These are phyloP conservation scores for Entomortierella parvispora DNA, from an alignment of 192 early-diverging fungal genomes.

Conservation along the genomic window DNA sequence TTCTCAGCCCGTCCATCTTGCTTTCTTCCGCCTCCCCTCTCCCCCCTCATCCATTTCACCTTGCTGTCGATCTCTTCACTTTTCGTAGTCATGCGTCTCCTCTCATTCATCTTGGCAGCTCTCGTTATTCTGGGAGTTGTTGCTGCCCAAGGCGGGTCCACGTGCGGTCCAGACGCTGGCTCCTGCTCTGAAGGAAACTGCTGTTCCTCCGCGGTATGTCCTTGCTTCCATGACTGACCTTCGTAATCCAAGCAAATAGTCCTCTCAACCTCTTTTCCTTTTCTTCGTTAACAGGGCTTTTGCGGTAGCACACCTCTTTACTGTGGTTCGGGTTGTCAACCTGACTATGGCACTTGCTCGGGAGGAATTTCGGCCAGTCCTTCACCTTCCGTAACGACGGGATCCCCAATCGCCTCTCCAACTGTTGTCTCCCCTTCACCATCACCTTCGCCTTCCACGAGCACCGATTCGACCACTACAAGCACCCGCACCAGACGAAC, in stretches of 20 bases:
- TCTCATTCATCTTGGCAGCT: background rate
- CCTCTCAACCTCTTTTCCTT: background rate
- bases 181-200: constrained; percentile 8
- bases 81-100: too few species aligned
- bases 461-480: background rate
- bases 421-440: background rate
- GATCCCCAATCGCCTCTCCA: background rate
- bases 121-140: constrained; percentile 11
- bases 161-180: constrained; percentile 17
- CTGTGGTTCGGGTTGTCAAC: constrained; percentile 28
- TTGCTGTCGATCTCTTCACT: background rate
- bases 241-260: too few species aligned
- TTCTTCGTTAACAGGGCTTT: constrained; percentile 12
- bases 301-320: constrained; percentile 12
- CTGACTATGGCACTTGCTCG: constrained; percentile 13
- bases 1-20: background rate
- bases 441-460: background rate
- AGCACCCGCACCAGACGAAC: background rate
- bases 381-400: background rate
- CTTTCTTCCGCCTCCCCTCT: background rate
- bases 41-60: too few species aligned
- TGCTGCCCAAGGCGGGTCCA: constrained; percentile 21
- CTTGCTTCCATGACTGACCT: too few species aligned
- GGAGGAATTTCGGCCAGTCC: background rate
- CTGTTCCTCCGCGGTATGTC: constrained; percentile 26